These are phyloP conservation scores for Pelagophyceae sp. DNA, from an alignment of 352 stramenopile species.

Conservation along the genomic window DNA sequence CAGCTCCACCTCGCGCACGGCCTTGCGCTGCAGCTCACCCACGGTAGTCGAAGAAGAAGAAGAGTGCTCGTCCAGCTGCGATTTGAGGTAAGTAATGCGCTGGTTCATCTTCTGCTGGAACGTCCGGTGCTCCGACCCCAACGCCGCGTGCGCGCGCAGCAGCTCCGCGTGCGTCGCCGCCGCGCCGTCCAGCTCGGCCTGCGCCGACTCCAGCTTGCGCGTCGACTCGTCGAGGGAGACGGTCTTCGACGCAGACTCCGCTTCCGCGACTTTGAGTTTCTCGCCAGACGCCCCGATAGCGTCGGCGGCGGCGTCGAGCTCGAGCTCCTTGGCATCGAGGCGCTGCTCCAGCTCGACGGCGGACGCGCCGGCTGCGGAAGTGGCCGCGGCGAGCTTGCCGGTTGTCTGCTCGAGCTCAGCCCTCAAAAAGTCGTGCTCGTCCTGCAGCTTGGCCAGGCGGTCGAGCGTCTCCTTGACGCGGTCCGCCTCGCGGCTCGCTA, in stretches of 20 bases:
- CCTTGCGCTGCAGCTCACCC: conserved; percentile 11
- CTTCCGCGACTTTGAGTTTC: not conserved
- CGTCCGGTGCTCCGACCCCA: not conserved
- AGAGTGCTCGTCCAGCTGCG: conserved; percentile 13
- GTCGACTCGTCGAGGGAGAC: not conserved
- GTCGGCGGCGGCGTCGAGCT: not conserved
- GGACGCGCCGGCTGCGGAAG: not conserved
- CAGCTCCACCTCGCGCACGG: conserved; percentile 5
- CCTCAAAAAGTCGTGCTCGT: not conserved
- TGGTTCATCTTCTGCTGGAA: conserved; percentile 16
- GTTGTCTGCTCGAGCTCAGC: not conserved
- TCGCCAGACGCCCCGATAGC: not conserved
- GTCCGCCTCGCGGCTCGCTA: not conserved
- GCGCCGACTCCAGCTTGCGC: not conserved
- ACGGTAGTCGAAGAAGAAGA: not conserved
- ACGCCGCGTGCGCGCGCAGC: not conserved
- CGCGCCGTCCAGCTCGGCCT: conserved; percentile 8
- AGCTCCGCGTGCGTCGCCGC: conserved; percentile 10
- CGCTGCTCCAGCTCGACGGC: not conserved
- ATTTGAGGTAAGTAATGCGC: conserved; percentile 14
- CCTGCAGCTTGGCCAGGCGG: not conserved
- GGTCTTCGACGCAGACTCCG: not conserved
- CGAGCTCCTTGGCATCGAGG: not conserved
- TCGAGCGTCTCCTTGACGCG: not conserved
- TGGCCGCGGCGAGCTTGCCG: not conserved